A percentile compares a stretch with the other conserved stretches of the same genome.
These are phyloP conservation scores for Macrocystidia cucumis DNA, from an alignment of 1,284 basidiomycete genomes.

Conservation along the genomic window DNA sequence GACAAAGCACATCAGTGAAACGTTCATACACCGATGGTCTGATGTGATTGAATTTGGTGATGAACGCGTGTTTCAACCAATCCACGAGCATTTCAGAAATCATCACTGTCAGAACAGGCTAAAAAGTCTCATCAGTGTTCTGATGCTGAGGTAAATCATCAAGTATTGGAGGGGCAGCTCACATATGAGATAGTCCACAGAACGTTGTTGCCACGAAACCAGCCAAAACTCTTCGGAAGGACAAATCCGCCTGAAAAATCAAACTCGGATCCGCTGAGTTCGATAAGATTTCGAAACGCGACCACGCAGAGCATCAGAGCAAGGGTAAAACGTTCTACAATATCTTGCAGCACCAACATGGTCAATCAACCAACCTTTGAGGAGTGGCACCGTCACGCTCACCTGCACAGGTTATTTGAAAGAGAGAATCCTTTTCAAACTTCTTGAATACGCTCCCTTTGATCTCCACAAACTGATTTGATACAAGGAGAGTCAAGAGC, in stretches of 20 bases:
- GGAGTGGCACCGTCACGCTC: no score
- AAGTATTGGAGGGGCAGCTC: slow-evolving; percentile 19
- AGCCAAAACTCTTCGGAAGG: slow-evolving; percentile 81
- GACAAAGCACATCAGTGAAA: slow-evolving; percentile 94
- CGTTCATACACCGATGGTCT: slow-evolving; percentile 93
- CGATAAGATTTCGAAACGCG: slow-evolving; percentile 92
- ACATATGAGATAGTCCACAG: slow-evolving; percentile 90
- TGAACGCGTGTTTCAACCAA: slow-evolving; percentile 99
- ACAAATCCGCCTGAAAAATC: slow-evolving; percentile 63
- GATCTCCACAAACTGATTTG: slow-evolving; percentile 99
- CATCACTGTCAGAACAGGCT: slow-evolving; percentile 92
- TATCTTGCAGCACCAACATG: slow-evolving; percentile 50
- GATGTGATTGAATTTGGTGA: slow-evolving; percentile 97
- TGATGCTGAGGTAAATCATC: background rate
- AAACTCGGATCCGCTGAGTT: slow-evolving; percentile 86
- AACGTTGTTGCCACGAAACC: slow-evolving; percentile 72
- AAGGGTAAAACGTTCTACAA: slow-evolving; percentile 96
- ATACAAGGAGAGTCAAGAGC: slow-evolving; percentile 88
- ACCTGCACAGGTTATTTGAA: slow-evolving; percentile 98
- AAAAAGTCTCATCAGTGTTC: slow-evolving; percentile 3
- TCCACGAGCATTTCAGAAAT: slow-evolving; percentile 93
- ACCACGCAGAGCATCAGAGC: slow-evolving; percentile 89
- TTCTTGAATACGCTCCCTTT: slow-evolving; percentile 99
- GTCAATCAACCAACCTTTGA: background rate
- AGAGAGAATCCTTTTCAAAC: slow-evolving; percentile 99